Conservation (phyloP, 495 filamentous ascomycete genomes). For the Penicillium lividum region DNA sequence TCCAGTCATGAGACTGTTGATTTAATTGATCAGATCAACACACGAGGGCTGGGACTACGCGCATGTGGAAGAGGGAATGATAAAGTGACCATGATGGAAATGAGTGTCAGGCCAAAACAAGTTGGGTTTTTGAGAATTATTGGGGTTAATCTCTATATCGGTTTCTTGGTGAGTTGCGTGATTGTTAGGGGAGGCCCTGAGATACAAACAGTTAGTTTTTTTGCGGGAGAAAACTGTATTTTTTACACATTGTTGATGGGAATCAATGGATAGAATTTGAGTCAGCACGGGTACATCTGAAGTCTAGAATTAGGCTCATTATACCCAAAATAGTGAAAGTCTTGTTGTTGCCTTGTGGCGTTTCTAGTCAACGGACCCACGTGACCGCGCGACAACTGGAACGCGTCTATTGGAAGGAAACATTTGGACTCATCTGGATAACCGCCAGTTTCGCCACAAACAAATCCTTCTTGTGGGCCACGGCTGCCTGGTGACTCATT, state of each 20-base stretch:
- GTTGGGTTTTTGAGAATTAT: not conserved
- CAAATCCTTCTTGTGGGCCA: constrained; percentile 4
- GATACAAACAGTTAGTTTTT: not conserved
- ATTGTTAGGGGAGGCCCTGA: not conserved
- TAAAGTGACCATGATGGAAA: not conserved
- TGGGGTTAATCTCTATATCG: not conserved
- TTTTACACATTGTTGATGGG: not conserved
- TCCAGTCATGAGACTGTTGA: constrained; percentile 4
- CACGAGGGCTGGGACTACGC: not conserved
- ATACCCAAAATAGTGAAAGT: constrained; percentile 1
- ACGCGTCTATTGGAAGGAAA: constrained; percentile 36
- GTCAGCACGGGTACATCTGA: not conserved
- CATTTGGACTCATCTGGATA: constrained; percentile 17
- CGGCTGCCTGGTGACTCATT: constrained; percentile 8
- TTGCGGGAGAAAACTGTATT: not conserved
- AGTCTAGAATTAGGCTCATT: not conserved
- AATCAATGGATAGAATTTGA: not conserved
- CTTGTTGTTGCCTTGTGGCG: constrained; percentile 5
- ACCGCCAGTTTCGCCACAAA: constrained; percentile 30
- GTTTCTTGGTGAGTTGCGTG: not conserved
- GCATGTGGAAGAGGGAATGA: not conserved
- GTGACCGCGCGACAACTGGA: constrained; percentile 43
- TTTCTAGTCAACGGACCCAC: constrained; percentile 24
- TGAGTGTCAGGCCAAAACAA: not conserved
- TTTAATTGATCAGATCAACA: not conserved